Evolutionary conservation across 139 green algal genomes (phyloP).

Genomic region (Pedinophyceae sp.): DNA sequence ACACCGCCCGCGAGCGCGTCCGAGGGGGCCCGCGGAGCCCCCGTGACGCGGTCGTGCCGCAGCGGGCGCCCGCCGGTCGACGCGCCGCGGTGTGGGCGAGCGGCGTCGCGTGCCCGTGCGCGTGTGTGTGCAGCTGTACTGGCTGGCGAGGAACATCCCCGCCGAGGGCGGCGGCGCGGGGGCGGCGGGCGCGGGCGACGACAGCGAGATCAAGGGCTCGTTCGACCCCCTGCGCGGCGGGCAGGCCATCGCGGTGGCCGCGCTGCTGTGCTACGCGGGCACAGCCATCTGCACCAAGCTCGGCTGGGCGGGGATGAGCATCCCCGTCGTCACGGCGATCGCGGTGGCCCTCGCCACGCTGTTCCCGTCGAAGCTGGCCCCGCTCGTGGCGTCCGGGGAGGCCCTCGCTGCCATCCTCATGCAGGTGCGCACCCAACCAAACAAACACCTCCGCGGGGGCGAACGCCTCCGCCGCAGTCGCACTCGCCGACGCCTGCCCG

Average conservation of each 20-base stretch:
- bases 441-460: background rate
- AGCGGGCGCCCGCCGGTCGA: no score
- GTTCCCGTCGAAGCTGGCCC: slow-evolving; percentile 23
- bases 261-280: slow-evolving; percentile 30
- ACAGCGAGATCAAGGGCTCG: no score
- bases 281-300: slow-evolving; percentile 7
- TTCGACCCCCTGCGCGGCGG: no score
- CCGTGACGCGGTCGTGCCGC: no score
- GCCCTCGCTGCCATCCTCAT: slow-evolving; percentile 65
- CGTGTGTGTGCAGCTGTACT: no score
- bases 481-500: no score
- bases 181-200: background rate
- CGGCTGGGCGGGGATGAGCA: slow-evolving; percentile 7
- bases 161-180: slow-evolving; percentile 14
- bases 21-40: no score
- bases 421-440: slow-evolving; percentile 23
- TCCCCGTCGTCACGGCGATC: slow-evolving; percentile 18
- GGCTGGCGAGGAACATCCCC: slow-evolving; percentile 35
- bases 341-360: slow-evolving; percentile 51
- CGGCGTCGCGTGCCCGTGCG: background rate
- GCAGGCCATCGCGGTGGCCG: slow-evolving; percentile 23
- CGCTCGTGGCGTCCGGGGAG: slow-evolving; percentile 44
- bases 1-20: no score
- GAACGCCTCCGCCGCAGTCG: no score
- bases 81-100: background rate